phyloP scores from a whole-genome alignment of 2,329 filamentous ascomycete species.

The Hirsutella minnesotensis region DNA sequence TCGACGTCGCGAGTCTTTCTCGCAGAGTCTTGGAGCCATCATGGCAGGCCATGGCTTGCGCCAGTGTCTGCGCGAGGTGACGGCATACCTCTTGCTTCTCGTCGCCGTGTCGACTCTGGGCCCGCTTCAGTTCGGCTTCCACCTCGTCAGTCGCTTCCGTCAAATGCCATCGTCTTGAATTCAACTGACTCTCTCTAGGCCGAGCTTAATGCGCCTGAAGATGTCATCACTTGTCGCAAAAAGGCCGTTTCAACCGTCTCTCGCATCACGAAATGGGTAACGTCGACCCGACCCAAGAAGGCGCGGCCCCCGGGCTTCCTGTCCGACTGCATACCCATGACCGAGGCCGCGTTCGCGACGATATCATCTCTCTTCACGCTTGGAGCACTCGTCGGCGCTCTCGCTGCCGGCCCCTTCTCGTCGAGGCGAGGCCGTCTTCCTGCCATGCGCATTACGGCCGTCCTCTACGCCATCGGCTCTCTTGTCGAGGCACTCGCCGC shows the following conservation, averaged over 20 bases:
- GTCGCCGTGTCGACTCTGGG: constrained; percentile 71
- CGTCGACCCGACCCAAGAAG: constrained; percentile 11
- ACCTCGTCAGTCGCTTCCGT: constrained; percentile 52
- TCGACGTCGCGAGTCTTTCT: too few species aligned
- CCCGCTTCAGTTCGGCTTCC: constrained; percentile 88
- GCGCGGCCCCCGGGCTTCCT: constrained; percentile 24
- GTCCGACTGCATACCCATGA: constrained; percentile 82
- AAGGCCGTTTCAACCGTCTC: constrained; percentile 24
- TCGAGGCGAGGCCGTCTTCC: constrained; percentile 63
- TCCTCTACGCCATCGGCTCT: constrained; percentile 68
- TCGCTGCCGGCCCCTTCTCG: constrained; percentile 68
- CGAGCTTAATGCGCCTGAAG: constrained; percentile 89
- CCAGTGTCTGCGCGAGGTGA: constrained; percentile 37
- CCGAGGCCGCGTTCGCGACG: constrained; percentile 65
- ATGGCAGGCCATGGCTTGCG: constrained; percentile 19
- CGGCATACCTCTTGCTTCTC: constrained; percentile 65
- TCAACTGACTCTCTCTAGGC: constrained; percentile 33
- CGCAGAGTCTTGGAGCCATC: not conserved
- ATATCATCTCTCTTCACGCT: constrained; percentile 86
- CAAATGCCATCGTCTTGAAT: not conserved
- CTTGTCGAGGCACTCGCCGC: constrained; percentile 60
- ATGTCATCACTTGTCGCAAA: constrained; percentile 78
- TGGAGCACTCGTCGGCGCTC: constrained; percentile 74
- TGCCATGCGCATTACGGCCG: constrained; percentile 64
- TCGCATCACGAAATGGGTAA: constrained; percentile 16